Percentiles rank a stretch among this genome's conserved stretches.
Evolutionary conservation across 2,329 filamentous ascomycete genomes (phyloP).

Genomic region (Furcasterigmium sp.): DNA sequence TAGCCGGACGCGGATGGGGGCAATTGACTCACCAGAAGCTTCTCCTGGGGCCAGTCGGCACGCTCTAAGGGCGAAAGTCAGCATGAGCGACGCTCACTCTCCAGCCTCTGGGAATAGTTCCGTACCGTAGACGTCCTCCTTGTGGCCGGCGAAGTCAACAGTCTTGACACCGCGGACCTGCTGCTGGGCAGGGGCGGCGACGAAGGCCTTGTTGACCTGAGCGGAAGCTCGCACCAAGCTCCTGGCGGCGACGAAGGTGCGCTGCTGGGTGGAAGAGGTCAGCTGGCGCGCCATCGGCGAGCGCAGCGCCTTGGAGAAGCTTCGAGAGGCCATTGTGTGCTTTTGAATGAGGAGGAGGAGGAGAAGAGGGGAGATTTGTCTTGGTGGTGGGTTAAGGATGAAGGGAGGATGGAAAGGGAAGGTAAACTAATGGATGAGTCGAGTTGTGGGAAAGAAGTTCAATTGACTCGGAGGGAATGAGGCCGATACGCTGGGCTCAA

Average conservation of each 20-base stretch:
- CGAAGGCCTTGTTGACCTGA: constrained; percentile 28
- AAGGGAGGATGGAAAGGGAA: constrained; percentile 8
- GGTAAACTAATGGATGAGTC: too few species aligned
- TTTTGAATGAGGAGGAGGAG: constrained; percentile 25
- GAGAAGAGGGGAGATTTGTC: constrained; percentile 20
- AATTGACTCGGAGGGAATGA: constrained; percentile 11
- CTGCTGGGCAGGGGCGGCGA: constrained; percentile 55
- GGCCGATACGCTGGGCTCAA: constrained; percentile 9
- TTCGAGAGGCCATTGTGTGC: constrained; percentile 73
- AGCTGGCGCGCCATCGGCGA: constrained; percentile 59
- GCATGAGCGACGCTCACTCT: constrained; percentile 8
- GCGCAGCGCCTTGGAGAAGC: constrained; percentile 63
- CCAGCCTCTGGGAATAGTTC: constrained; percentile 10
- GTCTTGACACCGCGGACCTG: constrained; percentile 92
- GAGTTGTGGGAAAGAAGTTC: too few species aligned
- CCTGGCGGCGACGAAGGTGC: constrained; percentile 57
- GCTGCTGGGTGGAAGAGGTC: constrained; percentile 53
- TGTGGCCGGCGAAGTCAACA: constrained; percentile 93
- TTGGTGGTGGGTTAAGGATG: constrained; percentile 15
- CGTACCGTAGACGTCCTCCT: constrained; percentile 91
- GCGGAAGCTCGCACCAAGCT: constrained; percentile 50
- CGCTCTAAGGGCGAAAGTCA: constrained; percentile 61
- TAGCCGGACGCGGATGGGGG: background rate
- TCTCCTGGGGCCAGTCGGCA: constrained; percentile 96
- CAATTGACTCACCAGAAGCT: constrained; percentile 73